Evolutionary conservation across 2,329 filamentous ascomycete species (phyloP).

Genomic region (Cytospora paraplurivora): DNA sequence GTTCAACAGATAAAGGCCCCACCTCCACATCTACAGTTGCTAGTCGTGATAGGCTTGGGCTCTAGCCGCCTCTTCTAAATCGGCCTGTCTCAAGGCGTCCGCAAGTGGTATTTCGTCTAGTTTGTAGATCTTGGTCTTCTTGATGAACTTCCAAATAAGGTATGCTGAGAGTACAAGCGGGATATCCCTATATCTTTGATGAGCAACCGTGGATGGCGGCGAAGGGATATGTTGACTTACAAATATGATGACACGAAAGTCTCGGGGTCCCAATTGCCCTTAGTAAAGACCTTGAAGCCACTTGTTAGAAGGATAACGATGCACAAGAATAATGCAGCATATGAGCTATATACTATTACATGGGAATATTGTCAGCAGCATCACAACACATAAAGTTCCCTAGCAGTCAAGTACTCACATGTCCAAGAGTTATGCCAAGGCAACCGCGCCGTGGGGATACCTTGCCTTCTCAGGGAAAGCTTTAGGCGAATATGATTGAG

Average conservation of each 20-base stretch:
- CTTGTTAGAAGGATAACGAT: conserved; percentile 69
- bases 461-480: conserved; percentile 56
- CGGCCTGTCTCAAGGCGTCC: conserved; percentile 53
- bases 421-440: conserved; percentile 68
- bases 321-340: conserved; percentile 59
- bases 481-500: conserved; percentile 61
- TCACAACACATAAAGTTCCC: not conserved
- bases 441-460: conserved; percentile 49
- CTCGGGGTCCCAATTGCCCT: conserved; percentile 58
- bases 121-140: conserved; percentile 58
- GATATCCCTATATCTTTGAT: conserved; percentile 51
- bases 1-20: too few species aligned
- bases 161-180: conserved; percentile 60
- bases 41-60: conserved; percentile 33
- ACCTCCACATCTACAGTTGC: not conserved
- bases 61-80: conserved; percentile 33
- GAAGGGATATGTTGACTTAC: conserved; percentile 43
- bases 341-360: conserved; percentile 59
- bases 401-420: conserved; percentile 43
- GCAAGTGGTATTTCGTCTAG: conserved; percentile 54
- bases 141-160: conserved; percentile 65
- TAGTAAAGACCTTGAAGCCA: conserved; percentile 65
- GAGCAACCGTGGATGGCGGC: conserved; percentile 6
- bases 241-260: conserved; percentile 64
- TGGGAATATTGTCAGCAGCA: conserved; percentile 3